Evolutionary conservation across 2,329 filamentous ascomycete species (phyloP).

Genomic region (Herpotrichia juniperi): DNA sequence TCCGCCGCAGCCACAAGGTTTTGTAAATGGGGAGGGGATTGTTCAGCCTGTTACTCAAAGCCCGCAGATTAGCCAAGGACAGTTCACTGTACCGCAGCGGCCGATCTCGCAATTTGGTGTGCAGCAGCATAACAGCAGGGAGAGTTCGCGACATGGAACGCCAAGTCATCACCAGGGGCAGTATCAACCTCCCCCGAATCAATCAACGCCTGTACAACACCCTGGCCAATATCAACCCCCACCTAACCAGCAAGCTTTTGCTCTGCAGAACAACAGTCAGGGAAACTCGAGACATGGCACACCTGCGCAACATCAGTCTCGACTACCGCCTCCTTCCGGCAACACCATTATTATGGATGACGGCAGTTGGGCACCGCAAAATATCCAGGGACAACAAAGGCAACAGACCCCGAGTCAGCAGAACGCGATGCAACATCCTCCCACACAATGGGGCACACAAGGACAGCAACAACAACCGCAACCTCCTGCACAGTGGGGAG

Average conservation of each 20-base stretch:
- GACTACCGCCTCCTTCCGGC: conserved; percentile 7
- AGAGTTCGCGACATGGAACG: conserved; percentile 15
- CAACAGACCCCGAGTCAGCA: neutral
- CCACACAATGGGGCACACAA: too few relatives aligned
- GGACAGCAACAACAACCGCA: neutral
- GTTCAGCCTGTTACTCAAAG: conserved; percentile 22
- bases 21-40: conserved; percentile 27
- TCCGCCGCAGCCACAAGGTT: conserved; percentile 22
- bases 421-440: neutral
- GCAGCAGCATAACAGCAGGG: conserved; percentile 22
- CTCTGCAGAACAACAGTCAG: neutral
- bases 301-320: conserved; percentile 18
- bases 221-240: conserved; percentile 17
- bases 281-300: conserved; percentile 8
- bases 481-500: neutral
- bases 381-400: neutral
- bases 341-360: conserved; percentile 20
- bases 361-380: conserved; percentile 7
- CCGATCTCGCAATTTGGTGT: conserved; percentile 24
- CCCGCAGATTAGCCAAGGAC: conserved; percentile 20
- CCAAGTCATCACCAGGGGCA: conserved; percentile 18
- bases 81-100: conserved; percentile 18
- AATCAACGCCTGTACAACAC: conserved; percentile 17
- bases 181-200: conserved; percentile 12
- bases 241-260: conserved; percentile 12